These are phyloP conservation scores for Catharanthus roseus DNA, from an alignment of 257 asterid genomes.

Conservation along the genomic window DNA sequence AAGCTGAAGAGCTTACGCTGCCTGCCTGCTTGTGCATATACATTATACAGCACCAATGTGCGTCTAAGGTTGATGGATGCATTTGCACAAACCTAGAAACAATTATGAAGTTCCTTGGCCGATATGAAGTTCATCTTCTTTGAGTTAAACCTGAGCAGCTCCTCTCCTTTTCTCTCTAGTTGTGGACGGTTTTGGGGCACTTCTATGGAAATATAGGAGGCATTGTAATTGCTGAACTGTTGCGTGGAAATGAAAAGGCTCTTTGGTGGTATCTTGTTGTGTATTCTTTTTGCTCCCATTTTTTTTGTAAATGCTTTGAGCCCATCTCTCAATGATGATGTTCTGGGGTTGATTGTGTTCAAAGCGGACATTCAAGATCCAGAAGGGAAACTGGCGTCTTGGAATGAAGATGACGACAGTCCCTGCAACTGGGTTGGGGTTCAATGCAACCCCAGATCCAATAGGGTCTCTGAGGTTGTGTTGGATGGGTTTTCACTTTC, in stretches of 20 bases:
- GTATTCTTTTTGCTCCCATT: constrained; percentile 33
- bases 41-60: constrained; percentile 4
- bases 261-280: constrained; percentile 22
- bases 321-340: constrained; percentile 89
- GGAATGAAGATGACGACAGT: constrained; percentile 89
- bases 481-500: constrained; percentile 81
- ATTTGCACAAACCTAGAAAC: not conserved
- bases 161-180: not conserved
- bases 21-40: too few relatives aligned
- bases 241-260: constrained; percentile 50
- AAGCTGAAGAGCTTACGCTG: not conserved
- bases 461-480: constrained; percentile 79
- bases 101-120: not conserved
- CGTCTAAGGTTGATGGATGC: not conserved
- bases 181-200: not conserved
- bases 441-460: constrained; percentile 85
- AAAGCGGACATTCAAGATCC: constrained; percentile 84
- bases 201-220: constrained; percentile 20
- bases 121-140: too few relatives aligned
- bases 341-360: constrained; percentile 84
- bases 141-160: too few relatives aligned
- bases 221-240: constrained; percentile 1
- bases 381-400: constrained; percentile 56
- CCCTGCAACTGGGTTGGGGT: constrained; percentile 88
- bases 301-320: constrained; percentile 30